Percentiles rank a stretch among this genome's conserved stretches.
phyloP scores from a whole-genome alignment of 306 rosid genomes.

The Boehmeria nivea region DNA sequence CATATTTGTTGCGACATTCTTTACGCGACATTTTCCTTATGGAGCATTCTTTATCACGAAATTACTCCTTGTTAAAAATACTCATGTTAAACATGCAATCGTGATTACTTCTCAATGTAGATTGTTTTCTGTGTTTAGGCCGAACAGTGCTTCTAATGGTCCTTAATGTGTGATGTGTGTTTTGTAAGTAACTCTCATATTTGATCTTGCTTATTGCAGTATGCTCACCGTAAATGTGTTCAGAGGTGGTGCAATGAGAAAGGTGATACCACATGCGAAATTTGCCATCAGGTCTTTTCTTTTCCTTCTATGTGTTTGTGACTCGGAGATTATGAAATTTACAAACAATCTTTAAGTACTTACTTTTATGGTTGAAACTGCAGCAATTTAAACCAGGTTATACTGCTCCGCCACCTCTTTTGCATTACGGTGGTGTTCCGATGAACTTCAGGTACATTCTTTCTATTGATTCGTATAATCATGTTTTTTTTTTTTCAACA shows the following conservation, averaged over 20 bases:
- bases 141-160: no score
- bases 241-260: conserved; percentile 96
- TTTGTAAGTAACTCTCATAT: neutral
- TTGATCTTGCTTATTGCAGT: conserved; percentile 36
- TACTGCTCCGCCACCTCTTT: conserved; percentile 50
- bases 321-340: neutral
- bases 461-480: neutral
- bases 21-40: no score
- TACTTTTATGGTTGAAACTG: conserved; percentile 14
- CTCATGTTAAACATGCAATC: no score
- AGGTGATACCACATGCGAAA: conserved; percentile 79
- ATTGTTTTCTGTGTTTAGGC: no score
- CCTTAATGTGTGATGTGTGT: no score
- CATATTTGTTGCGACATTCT: no score
- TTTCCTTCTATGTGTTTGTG: conserved; percentile 1
- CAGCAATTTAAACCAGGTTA: conserved; percentile 65
- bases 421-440: conserved; percentile 48
- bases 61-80: no score
- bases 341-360: neutral
- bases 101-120: no score
- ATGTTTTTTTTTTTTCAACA: neutral
- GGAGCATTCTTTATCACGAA: no score
- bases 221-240: conserved; percentile 74
- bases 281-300: conserved; percentile 64
- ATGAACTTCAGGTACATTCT: conserved; percentile 45